phyloP scores from a whole-genome alignment of 371 early-diverging fungal species.

The Enterospora canceri region DNA sequence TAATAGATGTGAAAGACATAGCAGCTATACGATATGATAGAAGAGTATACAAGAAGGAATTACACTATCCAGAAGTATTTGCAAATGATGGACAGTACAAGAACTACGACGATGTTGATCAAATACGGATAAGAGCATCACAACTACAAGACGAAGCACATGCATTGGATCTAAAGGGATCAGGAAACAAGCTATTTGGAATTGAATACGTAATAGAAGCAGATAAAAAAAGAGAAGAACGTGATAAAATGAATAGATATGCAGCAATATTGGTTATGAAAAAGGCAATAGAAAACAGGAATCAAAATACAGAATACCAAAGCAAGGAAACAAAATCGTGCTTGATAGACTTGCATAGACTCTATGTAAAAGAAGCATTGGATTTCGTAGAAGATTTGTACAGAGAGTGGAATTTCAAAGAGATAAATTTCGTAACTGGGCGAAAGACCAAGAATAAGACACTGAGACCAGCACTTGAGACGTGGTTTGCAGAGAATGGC shows the following conservation, averaged over 20 bases:
- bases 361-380: conserved; percentile 7
- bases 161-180: not conserved
- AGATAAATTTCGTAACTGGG: conserved; percentile 12
- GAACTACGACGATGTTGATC: not conserved
- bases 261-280: conserved; percentile 17
- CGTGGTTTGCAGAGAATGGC: conserved; percentile 9
- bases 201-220: conserved; percentile 1
- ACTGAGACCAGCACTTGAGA: conserved; percentile 10
- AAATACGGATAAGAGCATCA: not conserved
- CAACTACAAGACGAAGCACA: not conserved
- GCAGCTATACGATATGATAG: not conserved
- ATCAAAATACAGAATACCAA: not conserved
- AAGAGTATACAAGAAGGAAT: not conserved
- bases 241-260: not conserved
- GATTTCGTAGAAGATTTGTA: conserved; percentile 20
- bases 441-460: not conserved
- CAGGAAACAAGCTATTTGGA: no score
- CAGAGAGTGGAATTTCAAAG: not conserved
- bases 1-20: conserved; percentile 11
- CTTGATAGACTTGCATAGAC: conserved; percentile 18
- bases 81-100: not conserved
- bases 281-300: not conserved
- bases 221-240: conserved; percentile 16
- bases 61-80: conserved; percentile 29
- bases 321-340: not conserved